Percentiles rank a stretch among this genome's conserved stretches.
Conservation (phyloP, 345 rosid genomes). For the Sisymbrium altissimum region DNA sequence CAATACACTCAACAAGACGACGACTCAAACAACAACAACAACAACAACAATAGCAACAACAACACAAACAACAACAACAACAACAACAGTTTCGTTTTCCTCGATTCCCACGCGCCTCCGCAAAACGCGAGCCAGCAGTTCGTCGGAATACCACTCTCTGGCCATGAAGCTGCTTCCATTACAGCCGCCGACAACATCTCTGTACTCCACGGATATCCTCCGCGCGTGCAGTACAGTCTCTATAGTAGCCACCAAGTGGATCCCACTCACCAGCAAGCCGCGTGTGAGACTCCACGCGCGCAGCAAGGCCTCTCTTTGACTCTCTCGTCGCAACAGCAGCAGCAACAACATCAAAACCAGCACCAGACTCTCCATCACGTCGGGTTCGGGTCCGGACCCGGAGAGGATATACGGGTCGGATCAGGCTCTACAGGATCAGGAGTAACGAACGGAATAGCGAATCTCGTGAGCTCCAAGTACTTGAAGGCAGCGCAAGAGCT, state of each 20-base stretch:
- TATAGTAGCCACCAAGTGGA: conserved; percentile 61
- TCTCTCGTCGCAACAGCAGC: conserved; percentile 80
- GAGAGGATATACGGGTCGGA: conserved; percentile 52
- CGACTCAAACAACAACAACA: conserved; percentile 33
- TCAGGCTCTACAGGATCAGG: conserved; percentile 74
- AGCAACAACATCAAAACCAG: conserved; percentile 49
- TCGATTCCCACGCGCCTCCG: conserved; percentile 50
- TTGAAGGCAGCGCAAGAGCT: conserved; percentile 94
- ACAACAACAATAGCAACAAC: conserved; percentile 15
- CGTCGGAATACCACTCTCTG: conserved; percentile 75
- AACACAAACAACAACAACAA: conserved; percentile 44
- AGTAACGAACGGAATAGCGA: conserved; percentile 64
- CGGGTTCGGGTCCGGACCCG: conserved; percentile 51
- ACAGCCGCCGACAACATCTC: conserved; percentile 56
- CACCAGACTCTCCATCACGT: conserved; percentile 31
- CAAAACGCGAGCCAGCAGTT: conserved; percentile 56
- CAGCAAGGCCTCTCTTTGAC: conserved; percentile 77
- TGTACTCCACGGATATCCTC: conserved; percentile 72
- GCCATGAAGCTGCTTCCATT: conserved; percentile 37
- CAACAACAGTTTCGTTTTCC: conserved; percentile 45
- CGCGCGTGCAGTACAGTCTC: conserved; percentile 65
- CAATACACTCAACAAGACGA: conserved; percentile 68
- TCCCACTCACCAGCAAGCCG: conserved; percentile 37
- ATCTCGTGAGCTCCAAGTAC: conserved; percentile 87
- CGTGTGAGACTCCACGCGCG: conserved; percentile 76